Conservation (phyloP, 2,329 filamentous ascomycete species). For the Clonostachys solani region DNA sequence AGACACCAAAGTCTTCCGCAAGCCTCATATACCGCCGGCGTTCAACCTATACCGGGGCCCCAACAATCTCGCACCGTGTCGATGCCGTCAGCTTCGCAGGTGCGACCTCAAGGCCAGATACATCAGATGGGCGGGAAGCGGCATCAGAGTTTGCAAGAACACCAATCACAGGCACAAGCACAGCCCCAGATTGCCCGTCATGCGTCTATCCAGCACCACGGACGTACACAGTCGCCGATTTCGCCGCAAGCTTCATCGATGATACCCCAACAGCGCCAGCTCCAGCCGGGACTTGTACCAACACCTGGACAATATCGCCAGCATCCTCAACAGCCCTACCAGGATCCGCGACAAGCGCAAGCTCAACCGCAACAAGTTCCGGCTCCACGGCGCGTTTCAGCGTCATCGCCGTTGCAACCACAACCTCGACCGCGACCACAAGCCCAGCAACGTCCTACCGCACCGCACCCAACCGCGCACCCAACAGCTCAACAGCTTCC, state of each 20-base stretch:
- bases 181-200: conserved; percentile 11
- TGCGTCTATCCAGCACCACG: conserved; percentile 2
- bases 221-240: not conserved
- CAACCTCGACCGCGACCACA: not conserved
- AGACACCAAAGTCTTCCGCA: conserved; percentile 20
- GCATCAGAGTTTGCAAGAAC: conserved; percentile 14
- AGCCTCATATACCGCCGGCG: not conserved
- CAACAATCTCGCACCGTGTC: not conserved
- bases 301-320: conserved; percentile 4
- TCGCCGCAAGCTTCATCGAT: conserved; percentile 2
- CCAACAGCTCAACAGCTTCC: not conserved
- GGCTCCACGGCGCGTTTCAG: not conserved
- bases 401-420: conserved; percentile 1
- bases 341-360: conserved; percentile 3
- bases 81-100: conserved; percentile 16
- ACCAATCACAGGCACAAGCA: conserved; percentile 6
- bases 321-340: conserved; percentile 6
- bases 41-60: too few relatives aligned
- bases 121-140: conserved; percentile 13
- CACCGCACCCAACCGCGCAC: not conserved
- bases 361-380: too few relatives aligned
- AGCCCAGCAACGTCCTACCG: not conserved
- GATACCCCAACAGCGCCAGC: conserved; percentile 5
- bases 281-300: conserved; percentile 5
- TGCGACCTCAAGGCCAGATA: not conserved